Evolutionary conservation across 495 filamentous ascomycete genomes (phyloP), one percentile per base, ranked within the genome.

Genomic region (Hyaloscypha variabilis): DNA sequence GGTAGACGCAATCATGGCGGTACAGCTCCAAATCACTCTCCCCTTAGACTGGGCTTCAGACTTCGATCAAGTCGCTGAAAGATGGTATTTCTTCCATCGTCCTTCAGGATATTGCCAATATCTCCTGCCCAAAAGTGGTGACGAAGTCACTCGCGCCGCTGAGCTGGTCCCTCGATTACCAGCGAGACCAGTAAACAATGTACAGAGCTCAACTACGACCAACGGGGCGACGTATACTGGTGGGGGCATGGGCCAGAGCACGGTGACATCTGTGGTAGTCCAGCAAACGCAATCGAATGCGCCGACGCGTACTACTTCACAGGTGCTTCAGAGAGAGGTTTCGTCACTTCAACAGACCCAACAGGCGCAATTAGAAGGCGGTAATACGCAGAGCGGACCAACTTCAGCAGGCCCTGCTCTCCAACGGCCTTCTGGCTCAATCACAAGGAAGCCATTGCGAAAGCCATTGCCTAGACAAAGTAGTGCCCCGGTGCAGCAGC

Each of bases 71-170:
- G 49, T 29, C 6, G 21, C 46, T 23, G 60, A 62, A 24, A 3
- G 49, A 62, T 62, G 60, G 60, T 62, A 26, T n/a, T 62, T 62
- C 31, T 46, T 62, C 5, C 60, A 62, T 28, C 60, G 60, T 6
- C 60, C 60, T 26, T 52, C 60, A 0, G 60, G 60, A 2, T 62
- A 50, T 36, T 52, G 42, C 31, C 60, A 62, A 51, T 53, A 30
- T n/a, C 28, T 30, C 42, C 52, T 62, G 21, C 60, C 60, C 19
- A 62, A 62, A 23, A 29, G 49, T 36, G 60, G 60, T 28, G 60
- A 62, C 54, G 60, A 62, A 17, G 19, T 46, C 13, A 46, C 54
- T 57, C 54, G 54, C 19, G 54, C 30, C 30, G 54, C 25, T 14
- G 23, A 57, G 30, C 26, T 57, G 54, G 54, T 46, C 39, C 39